Percentiles rank a stretch among this genome's conserved stretches.
Evolutionary conservation across 176 grass and related monocot genomes (phyloP).

Genomic region (Typha latifolia): DNA sequence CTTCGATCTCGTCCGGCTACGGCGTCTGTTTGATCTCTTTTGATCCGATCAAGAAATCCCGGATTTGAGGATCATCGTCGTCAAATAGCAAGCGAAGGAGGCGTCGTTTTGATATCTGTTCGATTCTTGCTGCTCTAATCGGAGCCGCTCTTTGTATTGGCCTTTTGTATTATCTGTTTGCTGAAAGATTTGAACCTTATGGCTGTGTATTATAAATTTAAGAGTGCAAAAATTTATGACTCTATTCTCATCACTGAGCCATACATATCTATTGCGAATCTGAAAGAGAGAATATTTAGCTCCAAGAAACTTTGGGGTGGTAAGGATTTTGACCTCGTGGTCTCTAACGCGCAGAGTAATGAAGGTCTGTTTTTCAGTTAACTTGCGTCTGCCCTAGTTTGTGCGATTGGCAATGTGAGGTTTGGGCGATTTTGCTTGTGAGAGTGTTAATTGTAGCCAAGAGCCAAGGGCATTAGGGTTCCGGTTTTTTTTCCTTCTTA

Average conservation of each 20-base stretch:
- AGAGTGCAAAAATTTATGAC: conserved; percentile 43
- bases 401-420: background rate
- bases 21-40: too few relatives aligned
- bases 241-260: conserved; percentile 31
- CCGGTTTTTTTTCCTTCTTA: background rate
- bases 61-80: too few relatives aligned
- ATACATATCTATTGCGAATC: conserved; percentile 31
- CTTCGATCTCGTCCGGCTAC: too few relatives aligned
- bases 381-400: background rate
- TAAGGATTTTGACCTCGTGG: conserved; percentile 29
- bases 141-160: too few relatives aligned
- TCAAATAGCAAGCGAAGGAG: too few relatives aligned
- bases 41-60: too few relatives aligned
- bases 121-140: too few relatives aligned
- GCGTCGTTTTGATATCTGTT: too few relatives aligned
- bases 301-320: conserved; percentile 19
- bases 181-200: conserved; percentile 10
- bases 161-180: too few relatives aligned
- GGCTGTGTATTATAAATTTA: conserved; percentile 64
- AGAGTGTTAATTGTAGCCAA: background rate
- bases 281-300: conserved; percentile 41
- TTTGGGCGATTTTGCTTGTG: background rate
- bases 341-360: conserved; percentile 39
- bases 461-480: background rate
- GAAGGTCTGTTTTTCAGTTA: conserved; percentile 34